Evolutionary conservation across 768 basidiomycete genomes (phyloP), one percentile per base, ranked within the genome.

Genomic region (Leccinum longicurvipes): DNA sequence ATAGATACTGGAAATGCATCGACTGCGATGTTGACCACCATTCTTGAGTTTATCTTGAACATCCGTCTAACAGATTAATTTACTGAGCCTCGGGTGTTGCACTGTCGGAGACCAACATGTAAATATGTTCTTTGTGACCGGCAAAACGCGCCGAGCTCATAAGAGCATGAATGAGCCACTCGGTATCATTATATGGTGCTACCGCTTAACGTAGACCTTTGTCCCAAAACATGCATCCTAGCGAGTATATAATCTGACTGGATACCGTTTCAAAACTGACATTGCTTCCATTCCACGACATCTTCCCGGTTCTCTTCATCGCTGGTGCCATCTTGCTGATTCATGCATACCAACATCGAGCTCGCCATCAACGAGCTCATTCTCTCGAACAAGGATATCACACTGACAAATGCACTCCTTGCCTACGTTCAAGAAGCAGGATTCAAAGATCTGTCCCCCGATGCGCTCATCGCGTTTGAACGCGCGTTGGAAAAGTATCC

Each of bases 401-500:
- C 61, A 14, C 54, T 60, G 28, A 24, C 36, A 14, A 54, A 63
- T 39, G 41, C 45, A 27, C 27, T 63, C n/a, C 51, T 41, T 23
- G 58, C 53, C 17, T 56, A 55, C 51, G 23, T 64, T 24, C 44
- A 14, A 29, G 50, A 45, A 23, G 63, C 57, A 47, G 63, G 63
- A 9, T 61, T 54, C 39, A 14, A 53, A 10, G 25, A 47, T n/a
- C 24, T 55, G 31, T 41, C 25, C 29, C 14, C 34, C 39, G 63
- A 65, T 1, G 60, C 55, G 9, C 45, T 58, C 52, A 14, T n/a
- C 47, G 42, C 52, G 14, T 61, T 63, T 14, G 60, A 64, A 32
- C 54, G 54, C n/a, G 59, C 63, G 8, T 21, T 55, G 46, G 57
- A 62, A 24, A 62, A 65, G 57, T 60, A 54, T 53, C 60, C 53